phyloP scores from a whole-genome alignment of 305 asterid species.

The Striga hermonthica region DNA sequence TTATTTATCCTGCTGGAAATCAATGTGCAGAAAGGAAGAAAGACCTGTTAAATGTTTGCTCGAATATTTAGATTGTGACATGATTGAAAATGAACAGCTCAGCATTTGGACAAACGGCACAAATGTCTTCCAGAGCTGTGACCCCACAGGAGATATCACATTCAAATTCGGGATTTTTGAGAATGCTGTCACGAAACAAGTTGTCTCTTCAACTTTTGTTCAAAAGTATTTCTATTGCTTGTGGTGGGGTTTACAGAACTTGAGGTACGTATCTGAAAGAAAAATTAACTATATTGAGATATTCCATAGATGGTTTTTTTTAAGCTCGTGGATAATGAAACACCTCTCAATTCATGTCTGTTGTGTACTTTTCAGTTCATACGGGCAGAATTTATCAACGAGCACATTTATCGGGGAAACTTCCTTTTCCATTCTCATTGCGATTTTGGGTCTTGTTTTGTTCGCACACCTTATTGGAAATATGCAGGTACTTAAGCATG shows the following conservation, averaged over 20 bases:
- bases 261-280: conserved; percentile 68
- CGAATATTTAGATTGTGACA: conserved; percentile 58
- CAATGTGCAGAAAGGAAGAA: conserved; percentile 61
- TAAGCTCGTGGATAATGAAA: not conserved
- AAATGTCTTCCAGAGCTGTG: conserved; percentile 64
- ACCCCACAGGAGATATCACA: conserved; percentile 47
- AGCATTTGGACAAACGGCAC: conserved; percentile 59
- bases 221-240: conserved; percentile 83
- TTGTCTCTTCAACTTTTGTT: conserved; percentile 71
- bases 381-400: conserved; percentile 88
- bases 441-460: conserved; percentile 79
- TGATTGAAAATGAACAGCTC: conserved; percentile 29
- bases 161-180: conserved; percentile 83
- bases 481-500: conserved; percentile 68
- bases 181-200: conserved; percentile 69
- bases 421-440: conserved; percentile 79
- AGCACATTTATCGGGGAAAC: conserved; percentile 87
- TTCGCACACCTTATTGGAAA: conserved; percentile 93
- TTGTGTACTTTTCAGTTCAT: conserved; percentile 62
- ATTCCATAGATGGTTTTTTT: not conserved
- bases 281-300: not conserved
- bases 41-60: conserved; percentile 52
- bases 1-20: conserved; percentile 85
- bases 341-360: conserved; percentile 24
- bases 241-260: conserved; percentile 97